Conservation (phyloP, 495 filamentous ascomycete genomes). For the Copromyces sp. region DNA sequence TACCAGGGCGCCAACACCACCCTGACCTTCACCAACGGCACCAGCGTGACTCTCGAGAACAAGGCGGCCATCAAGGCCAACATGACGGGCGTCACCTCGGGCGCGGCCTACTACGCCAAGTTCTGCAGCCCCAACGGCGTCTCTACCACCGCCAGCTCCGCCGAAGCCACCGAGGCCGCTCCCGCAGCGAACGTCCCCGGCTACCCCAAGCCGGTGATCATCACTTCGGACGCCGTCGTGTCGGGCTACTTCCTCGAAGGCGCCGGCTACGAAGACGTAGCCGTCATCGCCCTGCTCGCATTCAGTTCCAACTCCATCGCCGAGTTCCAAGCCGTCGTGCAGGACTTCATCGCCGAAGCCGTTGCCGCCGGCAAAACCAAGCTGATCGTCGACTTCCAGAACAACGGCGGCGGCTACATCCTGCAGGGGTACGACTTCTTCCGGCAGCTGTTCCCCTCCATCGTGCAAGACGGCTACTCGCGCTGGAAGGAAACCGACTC, state of each 20-base stretch:
- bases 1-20: constrained; percentile 17
- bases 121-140: constrained; percentile 10
- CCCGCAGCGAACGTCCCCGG: constrained; percentile 19
- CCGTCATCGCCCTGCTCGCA: constrained; percentile 20
- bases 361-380: constrained; percentile 33
- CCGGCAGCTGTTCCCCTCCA: constrained; percentile 21
- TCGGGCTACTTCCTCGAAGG: constrained; percentile 41
- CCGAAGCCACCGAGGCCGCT: neutral
- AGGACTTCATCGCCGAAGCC: constrained; percentile 29
- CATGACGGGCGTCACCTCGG: constrained; percentile 7
- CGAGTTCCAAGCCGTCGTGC: constrained; percentile 30
- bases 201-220: constrained; percentile 40
- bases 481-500: constrained; percentile 20
- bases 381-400: constrained; percentile 44
- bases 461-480: constrained; percentile 12
- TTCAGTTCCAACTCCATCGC: constrained; percentile 9
- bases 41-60: constrained; percentile 8
- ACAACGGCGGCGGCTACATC: constrained; percentile 43
- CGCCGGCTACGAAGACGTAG: constrained; percentile 28
- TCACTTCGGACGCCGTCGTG: constrained; percentile 30
- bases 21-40: constrained; percentile 16
- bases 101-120: constrained; percentile 10
- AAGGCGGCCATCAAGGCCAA: constrained; percentile 7
- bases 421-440: constrained; percentile 35
- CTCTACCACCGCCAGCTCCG: neutral